These are phyloP conservation scores for Euryodendron excelsum DNA, from an alignment of 148 eudicot species.

Conservation along the genomic window DNA sequence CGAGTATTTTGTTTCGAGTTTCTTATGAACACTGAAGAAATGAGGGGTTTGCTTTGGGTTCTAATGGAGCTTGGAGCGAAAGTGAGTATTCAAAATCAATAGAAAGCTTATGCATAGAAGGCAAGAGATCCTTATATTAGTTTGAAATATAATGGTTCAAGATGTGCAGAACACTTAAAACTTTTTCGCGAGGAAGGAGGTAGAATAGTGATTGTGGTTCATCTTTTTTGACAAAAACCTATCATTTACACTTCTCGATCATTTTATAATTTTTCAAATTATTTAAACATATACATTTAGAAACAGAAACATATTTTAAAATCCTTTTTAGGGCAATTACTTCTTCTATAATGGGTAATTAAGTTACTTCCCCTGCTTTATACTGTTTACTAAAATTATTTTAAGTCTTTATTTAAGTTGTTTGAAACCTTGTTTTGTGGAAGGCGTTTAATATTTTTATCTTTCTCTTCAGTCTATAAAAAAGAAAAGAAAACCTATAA, in stretches of 20 bases:
- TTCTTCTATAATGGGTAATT: background rate
- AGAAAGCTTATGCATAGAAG: background rate
- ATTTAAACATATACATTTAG: background rate
- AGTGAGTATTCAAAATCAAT: background rate
- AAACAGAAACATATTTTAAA: too few relatives aligned
- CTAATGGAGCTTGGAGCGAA: background rate
- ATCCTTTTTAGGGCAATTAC: background rate
- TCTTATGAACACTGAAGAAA: background rate
- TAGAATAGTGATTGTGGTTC: background rate
- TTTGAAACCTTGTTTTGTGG: background rate
- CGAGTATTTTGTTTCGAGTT: background rate
- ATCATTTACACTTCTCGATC: background rate
- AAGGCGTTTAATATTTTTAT: background rate
- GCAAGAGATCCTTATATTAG: background rate
- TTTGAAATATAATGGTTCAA: background rate
- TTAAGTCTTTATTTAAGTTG: background rate
- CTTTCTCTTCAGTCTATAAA: background rate
- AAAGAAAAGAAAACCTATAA: background rate
- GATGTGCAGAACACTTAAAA: background rate
- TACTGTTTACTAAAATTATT: background rate
- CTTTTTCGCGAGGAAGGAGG: background rate
- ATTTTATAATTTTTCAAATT: background rate
- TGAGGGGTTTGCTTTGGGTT: background rate
- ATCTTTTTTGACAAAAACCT: background rate
- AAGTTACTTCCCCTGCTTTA: background rate